Conservation (phyloP, 75 land plant species). For the Sequoiadendron giganteum region DNA sequence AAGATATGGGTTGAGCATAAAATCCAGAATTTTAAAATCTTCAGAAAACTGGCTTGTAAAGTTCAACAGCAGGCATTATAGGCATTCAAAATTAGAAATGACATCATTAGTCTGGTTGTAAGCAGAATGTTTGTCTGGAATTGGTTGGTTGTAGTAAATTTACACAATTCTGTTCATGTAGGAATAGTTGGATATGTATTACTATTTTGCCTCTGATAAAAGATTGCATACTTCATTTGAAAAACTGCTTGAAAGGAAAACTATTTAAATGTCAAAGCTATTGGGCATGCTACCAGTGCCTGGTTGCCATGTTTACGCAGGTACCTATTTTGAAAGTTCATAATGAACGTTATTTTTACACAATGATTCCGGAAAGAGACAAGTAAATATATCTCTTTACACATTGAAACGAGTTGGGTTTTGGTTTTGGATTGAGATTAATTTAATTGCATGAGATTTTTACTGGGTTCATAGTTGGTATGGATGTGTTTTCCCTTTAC, state of each 20-base stretch:
- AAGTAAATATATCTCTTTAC: not conserved
- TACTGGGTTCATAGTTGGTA: too few species aligned
- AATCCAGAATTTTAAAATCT: not conserved
- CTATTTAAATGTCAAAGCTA: not conserved
- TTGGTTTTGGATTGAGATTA: not conserved
- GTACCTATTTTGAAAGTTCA: not conserved
- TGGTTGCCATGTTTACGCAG: not conserved
- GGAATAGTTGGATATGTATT: not conserved
- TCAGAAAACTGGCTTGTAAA: not conserved
- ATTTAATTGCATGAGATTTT: not conserved
- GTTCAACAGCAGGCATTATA: not conserved
- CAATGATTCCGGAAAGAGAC: not conserved
- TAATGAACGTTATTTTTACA: not conserved
- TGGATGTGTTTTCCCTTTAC: too few species aligned
- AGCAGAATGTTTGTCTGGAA: not conserved
- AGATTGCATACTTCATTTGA: not conserved
- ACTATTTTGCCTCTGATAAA: not conserved
- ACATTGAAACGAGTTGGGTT: not conserved
- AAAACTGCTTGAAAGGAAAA: not conserved
- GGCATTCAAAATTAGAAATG: not conserved
- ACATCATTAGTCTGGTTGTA: not conserved
- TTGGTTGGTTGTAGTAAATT: not conserved
- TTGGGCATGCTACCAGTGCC: not conserved
- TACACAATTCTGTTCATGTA: not conserved
- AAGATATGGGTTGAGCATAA: not conserved